Conservation (phyloP, 176 grass and related monocot species). For the Chrysopogon serrulatus region DNA sequence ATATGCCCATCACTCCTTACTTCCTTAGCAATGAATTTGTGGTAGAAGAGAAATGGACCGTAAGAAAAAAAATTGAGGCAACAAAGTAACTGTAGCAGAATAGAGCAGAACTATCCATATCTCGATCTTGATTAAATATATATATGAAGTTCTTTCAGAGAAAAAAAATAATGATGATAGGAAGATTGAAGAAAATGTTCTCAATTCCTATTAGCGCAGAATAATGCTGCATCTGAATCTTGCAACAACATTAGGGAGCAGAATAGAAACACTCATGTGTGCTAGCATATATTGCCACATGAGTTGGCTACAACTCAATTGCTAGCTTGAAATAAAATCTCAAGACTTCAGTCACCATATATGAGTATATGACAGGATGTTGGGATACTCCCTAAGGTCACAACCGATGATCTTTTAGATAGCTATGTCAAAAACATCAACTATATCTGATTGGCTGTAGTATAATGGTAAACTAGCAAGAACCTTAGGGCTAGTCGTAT, state of each 20-base stretch:
- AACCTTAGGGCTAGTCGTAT: background rate
- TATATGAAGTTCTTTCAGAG: no score
- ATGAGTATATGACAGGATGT: background rate
- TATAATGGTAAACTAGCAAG: background rate
- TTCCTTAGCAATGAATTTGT: slow-evolving; percentile 17
- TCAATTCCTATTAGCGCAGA: background rate
- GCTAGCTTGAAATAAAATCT: background rate
- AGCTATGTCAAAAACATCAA: background rate
- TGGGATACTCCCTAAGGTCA: background rate
- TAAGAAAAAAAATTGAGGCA: background rate
- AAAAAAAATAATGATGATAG: no score
- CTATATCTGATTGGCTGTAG: background rate
- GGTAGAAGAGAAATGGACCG: background rate
- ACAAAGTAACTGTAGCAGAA: background rate
- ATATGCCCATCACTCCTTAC: background rate
- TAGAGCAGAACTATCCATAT: no score
- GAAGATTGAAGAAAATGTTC: background rate
- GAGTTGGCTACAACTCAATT: background rate
- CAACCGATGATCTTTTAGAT: no score
- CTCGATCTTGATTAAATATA: no score
- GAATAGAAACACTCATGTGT: background rate
- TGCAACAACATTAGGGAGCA: background rate
- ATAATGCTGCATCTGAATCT: background rate
- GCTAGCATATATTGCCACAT: background rate
- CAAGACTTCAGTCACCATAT: background rate